These are phyloP conservation scores for Adansonia madagascariensis DNA, from an alignment of 441 rosid species.

Conservation along the genomic window DNA sequence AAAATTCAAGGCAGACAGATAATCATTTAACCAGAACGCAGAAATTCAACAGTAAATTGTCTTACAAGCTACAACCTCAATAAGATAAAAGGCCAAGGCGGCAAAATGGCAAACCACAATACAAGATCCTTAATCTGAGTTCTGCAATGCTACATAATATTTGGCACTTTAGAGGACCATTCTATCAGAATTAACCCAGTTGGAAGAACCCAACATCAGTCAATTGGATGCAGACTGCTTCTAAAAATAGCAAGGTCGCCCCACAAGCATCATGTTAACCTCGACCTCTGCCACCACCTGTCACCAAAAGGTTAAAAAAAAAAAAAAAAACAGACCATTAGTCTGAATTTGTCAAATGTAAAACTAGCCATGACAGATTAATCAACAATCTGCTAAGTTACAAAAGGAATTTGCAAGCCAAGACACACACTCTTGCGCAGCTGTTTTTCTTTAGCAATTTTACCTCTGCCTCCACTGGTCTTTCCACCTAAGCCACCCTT, in stretches of 20 bases:
- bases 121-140: neutral
- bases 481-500: conserved; percentile 60
- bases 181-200: neutral
- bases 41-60: neutral
- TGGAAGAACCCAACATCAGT: neutral
- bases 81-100: neutral
- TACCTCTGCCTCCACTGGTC: conserved; percentile 62
- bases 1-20: neutral
- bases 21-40: neutral
- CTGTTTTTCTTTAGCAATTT: conserved; percentile 6
- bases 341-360: neutral
- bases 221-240: conserved; percentile 46
- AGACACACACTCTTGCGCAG: neutral
- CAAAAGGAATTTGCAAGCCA: neutral
- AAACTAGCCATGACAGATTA: neutral
- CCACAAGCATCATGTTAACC: conserved; percentile 36
- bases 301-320: neutral
- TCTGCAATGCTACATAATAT: conserved; percentile 7
- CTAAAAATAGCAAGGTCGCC: conserved; percentile 43
- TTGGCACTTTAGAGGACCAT: conserved; percentile 22
- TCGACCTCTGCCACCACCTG: conserved; percentile 66
- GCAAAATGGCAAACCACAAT: conserved; percentile 8
- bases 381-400: neutral
- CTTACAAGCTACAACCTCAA: neutral
- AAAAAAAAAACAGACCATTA: neutral